Conservation (phyloP, 495 filamentous ascomycete species). For the Penicillium steckii region DNA sequence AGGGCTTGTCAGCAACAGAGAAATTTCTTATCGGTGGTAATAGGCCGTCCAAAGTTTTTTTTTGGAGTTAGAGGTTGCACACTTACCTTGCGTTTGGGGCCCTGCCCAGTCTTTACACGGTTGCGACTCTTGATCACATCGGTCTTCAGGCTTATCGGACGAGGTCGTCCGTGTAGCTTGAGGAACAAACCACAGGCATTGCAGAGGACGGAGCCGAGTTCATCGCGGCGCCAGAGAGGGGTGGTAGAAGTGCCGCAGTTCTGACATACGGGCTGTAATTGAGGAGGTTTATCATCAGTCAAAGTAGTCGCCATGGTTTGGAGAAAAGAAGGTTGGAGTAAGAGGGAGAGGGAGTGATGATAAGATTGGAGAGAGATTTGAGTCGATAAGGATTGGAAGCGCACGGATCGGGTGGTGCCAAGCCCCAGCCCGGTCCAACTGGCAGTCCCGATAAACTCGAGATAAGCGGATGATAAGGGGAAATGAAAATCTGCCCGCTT, state of each 20-base stretch:
- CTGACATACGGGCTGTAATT: conserved; percentile 90
- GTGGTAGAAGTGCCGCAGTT: conserved; percentile 97
- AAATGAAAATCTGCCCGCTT: conserved; percentile 16
- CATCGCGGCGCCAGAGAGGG: conserved; percentile 95
- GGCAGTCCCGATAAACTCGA: conserved; percentile 30
- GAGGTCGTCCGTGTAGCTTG: conserved; percentile 90
- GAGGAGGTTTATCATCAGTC: conserved; percentile 55
- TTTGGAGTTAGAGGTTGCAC: background rate
- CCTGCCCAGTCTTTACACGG: conserved; percentile 88
- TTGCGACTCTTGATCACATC: conserved; percentile 99
- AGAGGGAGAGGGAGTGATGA: conserved; percentile 33
- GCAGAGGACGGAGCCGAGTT: conserved; percentile 95
- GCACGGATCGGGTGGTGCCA: conserved; percentile 40
- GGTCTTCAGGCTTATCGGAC: conserved; percentile 95
- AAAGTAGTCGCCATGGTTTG: conserved; percentile 55
- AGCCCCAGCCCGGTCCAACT: conserved; percentile 23
- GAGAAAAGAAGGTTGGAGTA: conserved; percentile 16
- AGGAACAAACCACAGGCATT: conserved; percentile 98
- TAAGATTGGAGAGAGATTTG: conserved; percentile 54
- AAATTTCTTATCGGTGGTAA: conserved; percentile 26
- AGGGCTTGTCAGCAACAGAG: conserved; percentile 26
- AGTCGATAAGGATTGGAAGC: conserved; percentile 43
- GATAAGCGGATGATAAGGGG: conserved; percentile 22
- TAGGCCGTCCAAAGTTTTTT: conserved; percentile 33
- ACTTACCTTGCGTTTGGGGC: conserved; percentile 84